These are phyloP conservation scores for Dryadomyces quercus-mongolicae DNA, from an alignment of 2,329 filamentous ascomycete species.

Conservation along the genomic window DNA sequence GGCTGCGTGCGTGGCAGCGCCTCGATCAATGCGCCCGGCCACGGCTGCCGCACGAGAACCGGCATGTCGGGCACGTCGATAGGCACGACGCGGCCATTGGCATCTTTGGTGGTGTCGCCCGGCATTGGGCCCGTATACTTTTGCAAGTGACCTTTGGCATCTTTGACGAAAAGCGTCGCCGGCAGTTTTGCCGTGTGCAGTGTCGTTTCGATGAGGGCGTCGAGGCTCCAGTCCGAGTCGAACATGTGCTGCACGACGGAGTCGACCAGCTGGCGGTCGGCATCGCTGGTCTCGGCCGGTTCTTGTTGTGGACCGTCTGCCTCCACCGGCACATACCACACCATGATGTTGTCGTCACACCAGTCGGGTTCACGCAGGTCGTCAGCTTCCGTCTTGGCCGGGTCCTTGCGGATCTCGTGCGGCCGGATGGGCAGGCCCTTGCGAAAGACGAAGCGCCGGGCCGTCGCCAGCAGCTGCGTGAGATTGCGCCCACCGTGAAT, in stretches of 20 bases:
- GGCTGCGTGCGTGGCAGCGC: conserved; percentile 57
- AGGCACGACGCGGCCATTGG: background rate
- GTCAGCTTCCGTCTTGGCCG: background rate
- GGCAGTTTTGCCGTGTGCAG: conserved; percentile 56
- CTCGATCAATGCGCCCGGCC: conserved; percentile 58
- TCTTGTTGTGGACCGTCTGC: conserved; percentile 21
- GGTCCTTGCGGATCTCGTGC: conserved; percentile 49
- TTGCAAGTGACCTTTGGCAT: conserved; percentile 51
- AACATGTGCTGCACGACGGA: conserved; percentile 67
- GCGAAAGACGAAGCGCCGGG: conserved; percentile 74
- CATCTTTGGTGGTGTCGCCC: conserved; percentile 21
- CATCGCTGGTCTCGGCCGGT: conserved; percentile 12
- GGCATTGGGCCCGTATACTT: conserved; percentile 59
- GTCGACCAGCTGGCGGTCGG: conserved; percentile 30
- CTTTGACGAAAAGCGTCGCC: conserved; percentile 56
- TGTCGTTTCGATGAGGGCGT: conserved; percentile 54
- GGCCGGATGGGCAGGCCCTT: conserved; percentile 65
- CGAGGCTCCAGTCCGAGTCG: conserved; percentile 60
- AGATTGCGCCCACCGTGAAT: conserved; percentile 76
- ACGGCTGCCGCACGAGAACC: conserved; percentile 64
- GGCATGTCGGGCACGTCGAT: conserved; percentile 46
- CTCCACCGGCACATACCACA: conserved; percentile 64
- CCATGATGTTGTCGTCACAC: conserved; percentile 62
- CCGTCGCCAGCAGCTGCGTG: conserved; percentile 68
- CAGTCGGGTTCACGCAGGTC: conserved; percentile 51